phyloP scores from a whole-genome alignment of 108 stramenopile species.

The Nannochloropsis oceanica region DNA sequence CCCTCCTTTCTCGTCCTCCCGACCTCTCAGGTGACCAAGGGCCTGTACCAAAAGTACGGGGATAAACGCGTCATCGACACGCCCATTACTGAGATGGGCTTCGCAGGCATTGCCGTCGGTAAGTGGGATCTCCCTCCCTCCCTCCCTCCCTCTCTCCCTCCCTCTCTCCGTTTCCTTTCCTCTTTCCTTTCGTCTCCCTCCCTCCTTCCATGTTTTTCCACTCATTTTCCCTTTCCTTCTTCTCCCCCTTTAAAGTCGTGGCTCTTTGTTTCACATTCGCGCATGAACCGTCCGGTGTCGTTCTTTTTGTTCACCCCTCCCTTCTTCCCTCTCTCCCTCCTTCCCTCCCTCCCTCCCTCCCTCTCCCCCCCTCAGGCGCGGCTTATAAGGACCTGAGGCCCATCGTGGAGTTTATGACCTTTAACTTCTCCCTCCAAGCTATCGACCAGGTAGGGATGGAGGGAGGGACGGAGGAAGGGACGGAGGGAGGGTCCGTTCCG shows the following conservation, averaged over 20 bases:
- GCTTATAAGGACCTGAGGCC: constrained; percentile 74
- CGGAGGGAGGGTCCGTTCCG: too few relatives aligned
- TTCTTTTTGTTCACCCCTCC: background rate
- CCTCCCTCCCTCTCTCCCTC: background rate
- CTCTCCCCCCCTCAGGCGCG: background rate
- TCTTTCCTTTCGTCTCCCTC: background rate
- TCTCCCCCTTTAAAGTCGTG: too few relatives aligned
- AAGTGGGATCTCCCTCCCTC: background rate
- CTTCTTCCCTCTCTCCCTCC: background rate
- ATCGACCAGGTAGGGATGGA: background rate
- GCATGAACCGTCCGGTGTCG: too few relatives aligned
- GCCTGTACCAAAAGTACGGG: constrained; percentile 90
- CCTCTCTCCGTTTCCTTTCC: background rate
- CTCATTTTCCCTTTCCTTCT: background rate
- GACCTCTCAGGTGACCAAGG: constrained; percentile 26
- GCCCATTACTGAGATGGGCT: constrained; percentile 96
- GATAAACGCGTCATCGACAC: constrained; percentile 96
- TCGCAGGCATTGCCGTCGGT: background rate
- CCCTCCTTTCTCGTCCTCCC: background rate
- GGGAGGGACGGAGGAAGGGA: background rate
- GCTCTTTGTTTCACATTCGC: too few relatives aligned
- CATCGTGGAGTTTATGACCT: constrained; percentile 99
- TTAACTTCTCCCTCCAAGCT: constrained; percentile 81
- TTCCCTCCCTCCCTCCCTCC: background rate
- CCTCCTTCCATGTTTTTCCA: background rate